Base-by-base conservation (phyloP, 2,329 filamentous ascomycete species). In the Pyrenochaeta sp. region DNA sequence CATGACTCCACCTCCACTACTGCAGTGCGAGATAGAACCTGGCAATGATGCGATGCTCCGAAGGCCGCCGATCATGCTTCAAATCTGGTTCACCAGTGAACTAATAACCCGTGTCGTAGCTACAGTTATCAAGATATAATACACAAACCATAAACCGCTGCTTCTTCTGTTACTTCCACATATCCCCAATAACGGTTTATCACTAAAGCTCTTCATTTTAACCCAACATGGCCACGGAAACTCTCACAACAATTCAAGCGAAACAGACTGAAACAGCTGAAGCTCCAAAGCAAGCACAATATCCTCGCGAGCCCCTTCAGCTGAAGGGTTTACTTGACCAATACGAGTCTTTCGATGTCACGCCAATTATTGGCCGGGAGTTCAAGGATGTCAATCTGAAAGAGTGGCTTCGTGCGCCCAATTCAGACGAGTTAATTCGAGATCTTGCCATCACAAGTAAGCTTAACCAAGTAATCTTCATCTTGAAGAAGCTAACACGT, bases 361-460 rank as follows among this genome's bases (percentile, higher is more conserved):
- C 84, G 1, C 84, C 84, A 0, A 69, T 79, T 32, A 86, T 87
- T 44, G 85, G 85, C 9, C 76, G 77, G 3, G 84, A 87, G 57
- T 88, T 79, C 46, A 72, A 76, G 26, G 77, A 77, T 26, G 66
- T 80, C 18, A 80, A 84, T 47, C 70, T 88, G 1, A 79, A 78
- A 6, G 83, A 89, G 15, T 85, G 88, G 42, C 74, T 89, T 7
- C 72, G 82, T 21, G 80, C 81, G 0, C 76, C 81, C 0, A 86
- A 88, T 58, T 77, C 83, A 0, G 85, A 89, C 41, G 82, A 85
- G 26, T 68, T 87, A 15, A 60, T 89, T 13, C 77, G 82, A 0
- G 87, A 89, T 52, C 73, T 89, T 0, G 86, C 85, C 6, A 68
- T 71, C 36, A 70, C 63, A 3, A 65, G 68, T 67, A 54, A 29